Conservation (phyloP, 2,329 filamentous ascomycete species). For the Lecanicillium sp. region DNA sequence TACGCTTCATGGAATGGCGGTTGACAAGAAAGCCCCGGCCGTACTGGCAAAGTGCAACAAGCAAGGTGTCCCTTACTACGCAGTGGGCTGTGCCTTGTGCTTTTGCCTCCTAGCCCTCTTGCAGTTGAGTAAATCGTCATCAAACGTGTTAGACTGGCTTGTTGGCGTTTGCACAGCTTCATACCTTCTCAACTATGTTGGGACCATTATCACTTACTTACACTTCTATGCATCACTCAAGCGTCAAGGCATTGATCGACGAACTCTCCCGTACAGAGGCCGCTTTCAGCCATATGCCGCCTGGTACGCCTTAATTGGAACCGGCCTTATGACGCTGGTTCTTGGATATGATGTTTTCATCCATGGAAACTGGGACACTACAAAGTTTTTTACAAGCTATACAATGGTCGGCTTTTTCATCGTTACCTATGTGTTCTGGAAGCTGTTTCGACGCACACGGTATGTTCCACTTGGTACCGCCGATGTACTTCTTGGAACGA, state of each 20-base stretch:
- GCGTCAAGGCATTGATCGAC: constrained; percentile 41
- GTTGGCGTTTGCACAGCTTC: constrained; percentile 48
- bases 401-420: constrained; percentile 47
- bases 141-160: constrained; percentile 53
- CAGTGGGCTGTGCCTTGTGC: constrained; percentile 10
- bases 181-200: constrained; percentile 40
- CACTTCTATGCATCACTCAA: constrained; percentile 47
- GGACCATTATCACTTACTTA: constrained; percentile 47
- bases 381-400: constrained; percentile 50
- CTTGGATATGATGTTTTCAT: constrained; percentile 51
- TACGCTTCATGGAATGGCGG: constrained; percentile 48
- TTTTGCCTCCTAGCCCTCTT: constrained; percentile 13
- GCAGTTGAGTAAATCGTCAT: constrained; percentile 29
- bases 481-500: background rate
- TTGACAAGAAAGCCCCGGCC: constrained; percentile 43
- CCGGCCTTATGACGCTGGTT: constrained; percentile 45
- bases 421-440: constrained; percentile 47
- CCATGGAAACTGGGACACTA: constrained; percentile 37
- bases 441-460: constrained; percentile 17
- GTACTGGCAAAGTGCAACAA: constrained; percentile 13
- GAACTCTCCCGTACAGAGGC: constrained; percentile 49
- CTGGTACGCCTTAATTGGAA: constrained; percentile 39
- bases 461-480: background rate
- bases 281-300: constrained; percentile 53
- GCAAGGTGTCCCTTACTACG: constrained; percentile 20